These are phyloP conservation scores for Yarrowia hollandica DNA, from an alignment of 805 yeast genomes.

Conservation along the genomic window DNA sequence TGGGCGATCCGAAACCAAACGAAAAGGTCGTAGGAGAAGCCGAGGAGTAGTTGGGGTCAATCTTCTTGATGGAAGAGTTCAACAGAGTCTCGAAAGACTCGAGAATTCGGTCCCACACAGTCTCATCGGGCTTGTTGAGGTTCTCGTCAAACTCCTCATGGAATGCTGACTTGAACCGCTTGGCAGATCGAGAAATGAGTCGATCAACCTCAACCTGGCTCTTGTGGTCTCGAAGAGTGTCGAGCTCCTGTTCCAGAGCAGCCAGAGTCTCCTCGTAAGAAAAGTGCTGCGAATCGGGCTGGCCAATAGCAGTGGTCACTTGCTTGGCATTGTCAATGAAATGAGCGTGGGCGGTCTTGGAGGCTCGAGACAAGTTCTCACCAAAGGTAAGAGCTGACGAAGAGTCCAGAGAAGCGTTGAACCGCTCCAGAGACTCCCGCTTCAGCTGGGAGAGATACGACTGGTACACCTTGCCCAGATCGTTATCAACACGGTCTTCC, in stretches of 20 bases:
- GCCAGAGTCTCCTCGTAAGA: conserved; percentile 35
- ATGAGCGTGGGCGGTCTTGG: conserved; percentile 32
- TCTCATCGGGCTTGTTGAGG: conserved; percentile 51
- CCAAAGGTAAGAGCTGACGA: conserved; percentile 34
- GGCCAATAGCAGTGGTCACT: conserved; percentile 37
- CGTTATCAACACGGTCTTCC: conserved; percentile 48
- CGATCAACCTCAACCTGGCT: conserved; percentile 46
- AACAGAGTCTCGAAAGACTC: conserved; percentile 47
- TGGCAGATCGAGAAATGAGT: conserved; percentile 43
- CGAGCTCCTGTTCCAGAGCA: conserved; percentile 41
- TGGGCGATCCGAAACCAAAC: conserved; percentile 8
- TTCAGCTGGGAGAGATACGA: conserved; percentile 9
- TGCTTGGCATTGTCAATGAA: conserved; percentile 43
- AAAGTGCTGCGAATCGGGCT: conserved; percentile 39
- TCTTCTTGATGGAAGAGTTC: conserved; percentile 42
- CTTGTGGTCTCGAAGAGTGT: conserved; percentile 41
- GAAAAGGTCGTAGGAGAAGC: not conserved
- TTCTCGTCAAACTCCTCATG: conserved; percentile 50
- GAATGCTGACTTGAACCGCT: conserved; percentile 34
- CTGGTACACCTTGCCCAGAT: conserved; percentile 34
- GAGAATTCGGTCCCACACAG: conserved; percentile 63
- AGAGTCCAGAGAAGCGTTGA: conserved; percentile 32
- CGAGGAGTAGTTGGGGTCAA: conserved; percentile 32
- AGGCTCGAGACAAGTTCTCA: conserved; percentile 38
- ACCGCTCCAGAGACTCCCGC: conserved; percentile 10